A percentile compares a stretch with the other conserved stretches of the same genome.
Conservation (phyloP, 208 protist genomes). For the Phytomonas sp. region DNA sequence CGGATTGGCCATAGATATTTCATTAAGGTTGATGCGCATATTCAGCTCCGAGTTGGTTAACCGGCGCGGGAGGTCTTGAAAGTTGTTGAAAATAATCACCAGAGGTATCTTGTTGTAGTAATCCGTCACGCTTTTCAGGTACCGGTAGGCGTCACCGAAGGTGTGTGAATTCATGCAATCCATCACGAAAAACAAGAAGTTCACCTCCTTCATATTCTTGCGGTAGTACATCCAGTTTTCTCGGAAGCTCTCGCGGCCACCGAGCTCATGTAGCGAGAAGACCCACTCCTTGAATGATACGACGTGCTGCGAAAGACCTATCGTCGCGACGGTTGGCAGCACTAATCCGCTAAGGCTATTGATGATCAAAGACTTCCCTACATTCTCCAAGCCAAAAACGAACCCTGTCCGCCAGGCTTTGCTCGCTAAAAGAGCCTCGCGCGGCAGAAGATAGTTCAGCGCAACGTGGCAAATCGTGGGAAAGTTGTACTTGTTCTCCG, state of each 20-base stretch:
- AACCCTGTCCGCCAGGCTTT: constrained; percentile 55
- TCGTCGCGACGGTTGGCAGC: constrained; percentile 58
- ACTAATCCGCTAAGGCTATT: constrained; percentile 62
- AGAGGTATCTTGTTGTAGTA: constrained; percentile 47
- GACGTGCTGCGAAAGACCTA: constrained; percentile 65
- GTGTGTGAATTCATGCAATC: constrained; percentile 39
- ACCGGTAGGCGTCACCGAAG: constrained; percentile 35
- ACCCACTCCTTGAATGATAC: constrained; percentile 82
- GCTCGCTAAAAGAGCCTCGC: constrained; percentile 45
- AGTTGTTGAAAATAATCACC: constrained; percentile 83
- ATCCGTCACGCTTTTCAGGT: constrained; percentile 47
- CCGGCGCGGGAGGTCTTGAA: constrained; percentile 29
- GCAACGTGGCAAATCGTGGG: constrained; percentile 41
- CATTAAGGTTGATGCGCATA: constrained; percentile 29
- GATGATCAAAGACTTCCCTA: constrained; percentile 75
- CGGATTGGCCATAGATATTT: constrained; percentile 23
- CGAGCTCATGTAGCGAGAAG: constrained; percentile 67
- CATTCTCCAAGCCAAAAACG: constrained; percentile 70
- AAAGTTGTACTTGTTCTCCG: constrained; percentile 41
- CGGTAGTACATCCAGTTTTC: constrained; percentile 75
- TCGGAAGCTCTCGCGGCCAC: constrained; percentile 77
- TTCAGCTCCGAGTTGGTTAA: constrained; percentile 32
- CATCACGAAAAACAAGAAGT: constrained; percentile 77
- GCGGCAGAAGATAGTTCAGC: constrained; percentile 60
- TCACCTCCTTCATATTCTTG: constrained; percentile 40